Evolutionary conservation across 371 early-diverging fungal genomes (phyloP).

Genomic region (Hamiltosporidium tvaerminnensis): DNA sequence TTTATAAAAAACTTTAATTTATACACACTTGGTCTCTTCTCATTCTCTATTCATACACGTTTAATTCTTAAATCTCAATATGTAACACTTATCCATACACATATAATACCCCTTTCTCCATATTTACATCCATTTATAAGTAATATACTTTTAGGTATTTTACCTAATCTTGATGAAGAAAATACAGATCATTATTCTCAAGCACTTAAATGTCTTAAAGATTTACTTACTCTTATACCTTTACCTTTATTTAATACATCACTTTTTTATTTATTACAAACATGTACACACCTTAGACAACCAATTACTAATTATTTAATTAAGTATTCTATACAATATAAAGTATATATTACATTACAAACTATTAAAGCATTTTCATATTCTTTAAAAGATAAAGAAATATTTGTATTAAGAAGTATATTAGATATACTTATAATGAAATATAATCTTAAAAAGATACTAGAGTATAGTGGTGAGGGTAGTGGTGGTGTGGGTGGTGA

Average conservation of each 20-base stretch:
- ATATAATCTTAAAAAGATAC: too few relatives aligned
- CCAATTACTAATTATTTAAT: not conserved
- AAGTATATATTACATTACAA: too few relatives aligned
- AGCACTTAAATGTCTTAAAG: not conserved
- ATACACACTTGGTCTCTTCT: not conserved
- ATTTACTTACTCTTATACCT: not conserved
- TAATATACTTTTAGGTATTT: not conserved
- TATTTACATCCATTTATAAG: not conserved
- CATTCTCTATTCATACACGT: not conserved
- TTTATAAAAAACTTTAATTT: constrained; percentile 1
- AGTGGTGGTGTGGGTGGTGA: too few relatives aligned
- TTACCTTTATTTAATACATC: not conserved
- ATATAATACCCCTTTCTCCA: not conserved
- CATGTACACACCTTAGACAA: not conserved
- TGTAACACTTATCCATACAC: not conserved
- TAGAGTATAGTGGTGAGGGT: too few relatives aligned
- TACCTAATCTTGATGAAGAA: not conserved
- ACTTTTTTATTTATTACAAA: not conserved
- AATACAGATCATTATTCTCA: not conserved
- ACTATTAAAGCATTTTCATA: not conserved
- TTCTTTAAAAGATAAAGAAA: constrained; percentile 1
- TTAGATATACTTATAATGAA: constrained; percentile 1
- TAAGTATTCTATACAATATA: too few relatives aligned
- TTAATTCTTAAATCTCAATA: not conserved
- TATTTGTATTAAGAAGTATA: not conserved